Evolutionary conservation across 768 basidiomycete genomes (phyloP), one percentile per base, ranked within the genome.

Genomic region (Xerocomus brunneocitrinus): DNA sequence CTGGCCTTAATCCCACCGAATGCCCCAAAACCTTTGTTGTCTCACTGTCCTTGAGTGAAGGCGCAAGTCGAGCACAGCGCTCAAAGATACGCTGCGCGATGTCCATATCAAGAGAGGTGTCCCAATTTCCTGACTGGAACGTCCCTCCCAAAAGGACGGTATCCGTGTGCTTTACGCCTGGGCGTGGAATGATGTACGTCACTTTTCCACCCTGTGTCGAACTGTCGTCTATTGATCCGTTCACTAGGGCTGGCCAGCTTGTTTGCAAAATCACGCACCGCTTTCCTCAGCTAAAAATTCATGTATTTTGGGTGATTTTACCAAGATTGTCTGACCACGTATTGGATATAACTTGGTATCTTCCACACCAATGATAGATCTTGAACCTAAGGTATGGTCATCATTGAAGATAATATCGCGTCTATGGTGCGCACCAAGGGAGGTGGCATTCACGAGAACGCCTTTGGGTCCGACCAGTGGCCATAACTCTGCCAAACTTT

Each of bases 271-370:
- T 9, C 41, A 56, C 69, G 50, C 43, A 72, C 74, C 67, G 10
- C 47, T 30, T 9, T 62, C 42, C 27, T 54, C 60, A 59, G 49
- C 44, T 28, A 73, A 34, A 49, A 61, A 72, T 52, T 75, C 72
- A 41, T 71, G 48, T 42, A 90, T 73, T 71, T 79, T 77, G 0
- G 89, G 85, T 3, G 89, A 88, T 36, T 80, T 69, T 22, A 95
- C 75, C 16, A 93, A 67, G 8, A 94, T 83, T 0, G 89, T 86
- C 71, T 95, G 94, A 8, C 93, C 93, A 41, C 91, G 77, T 57
- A 93, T 79, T 1, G 93, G 91, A 64, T 81, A 83, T 24, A 93
- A 72, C 24, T 72, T 73, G 53, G 76, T 75, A 67, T 97, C 94
- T 62, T 93, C 85, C 3, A 95, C 82, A 5, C 92, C 93, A 12